Base-by-base conservation (phyloP, 495 filamentous ascomycete genomes). In the Aspergillus sclerotiicarbonarius region DNA sequence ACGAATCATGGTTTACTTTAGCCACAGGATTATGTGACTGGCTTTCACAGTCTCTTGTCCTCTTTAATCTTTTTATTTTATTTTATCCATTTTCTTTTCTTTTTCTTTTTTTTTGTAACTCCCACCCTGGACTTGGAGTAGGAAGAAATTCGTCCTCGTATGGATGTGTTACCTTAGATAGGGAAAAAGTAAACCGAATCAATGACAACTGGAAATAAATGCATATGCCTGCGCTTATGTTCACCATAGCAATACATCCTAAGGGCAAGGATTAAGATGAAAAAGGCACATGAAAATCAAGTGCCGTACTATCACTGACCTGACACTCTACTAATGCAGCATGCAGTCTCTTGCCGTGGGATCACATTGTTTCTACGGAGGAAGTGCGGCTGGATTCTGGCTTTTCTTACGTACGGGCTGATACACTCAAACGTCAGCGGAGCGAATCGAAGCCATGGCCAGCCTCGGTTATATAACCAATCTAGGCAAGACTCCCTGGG, bases 381-480 rank as follows among this genome's bases (percentile, higher is more conserved):
- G 30, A 50, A 50, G 47, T 25, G 47, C 47, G 47, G 47, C 47
- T 31, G 47, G 15, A 31, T 20, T 50, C 47, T 50, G 29, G 13
- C 47, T 32, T 50, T 32, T 16, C 13, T 25, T 49, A 49, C 20
- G 20, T 31, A 49, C 21, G 3, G 46, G 46, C 20, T 15, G 15
- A 30, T 49, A 30, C 46, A 15, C 19, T 25, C 29, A 50, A 50
- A 50, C 47, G 47, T 53, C 45, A 25, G 41, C 44, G 46, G 30
- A 39, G 47, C 18, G 15, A 21, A 50, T 50, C 51, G 13, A 39
- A 53, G 35, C 51, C 51, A 25, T 53, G 32, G 35, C 51, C 35
- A 53, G 35, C 55, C 61, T 73, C 70, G 70, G 70, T 66, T 57
- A 33, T 69, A 50, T 63, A 53, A 53, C 70, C 63, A 33, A 44